Evolutionary conservation across 2,329 filamentous ascomycete genomes (phyloP).

Genomic region (Amauroascus verrucosus): DNA sequence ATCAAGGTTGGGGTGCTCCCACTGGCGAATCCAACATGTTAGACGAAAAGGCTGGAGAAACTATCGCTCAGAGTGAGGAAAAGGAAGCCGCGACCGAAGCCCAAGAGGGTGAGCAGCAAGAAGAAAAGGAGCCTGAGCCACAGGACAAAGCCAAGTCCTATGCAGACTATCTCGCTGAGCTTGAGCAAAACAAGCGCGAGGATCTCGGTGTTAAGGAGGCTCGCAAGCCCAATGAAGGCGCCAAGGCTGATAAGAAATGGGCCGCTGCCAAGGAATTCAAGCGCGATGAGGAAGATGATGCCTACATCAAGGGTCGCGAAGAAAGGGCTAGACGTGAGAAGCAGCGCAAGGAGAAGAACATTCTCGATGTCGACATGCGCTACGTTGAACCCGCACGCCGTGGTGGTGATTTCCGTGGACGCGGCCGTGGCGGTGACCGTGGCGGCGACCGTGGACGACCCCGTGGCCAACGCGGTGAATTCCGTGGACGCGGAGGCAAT

Average conservation of each 20-base stretch:
- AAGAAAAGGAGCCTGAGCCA: conserved; percentile 44
- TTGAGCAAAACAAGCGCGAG: conserved; percentile 64
- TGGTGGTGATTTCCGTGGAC: conserved; percentile 37
- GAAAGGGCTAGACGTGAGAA: conserved; percentile 76
- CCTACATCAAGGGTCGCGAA: conserved; percentile 60
- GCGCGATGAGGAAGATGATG: conserved; percentile 51
- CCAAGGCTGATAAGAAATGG: conserved; percentile 86
- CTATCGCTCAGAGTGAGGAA: conserved; percentile 75
- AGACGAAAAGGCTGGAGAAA: conserved; percentile 85
- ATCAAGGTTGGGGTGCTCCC: conserved; percentile 77
- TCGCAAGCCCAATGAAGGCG: conserved; percentile 87
- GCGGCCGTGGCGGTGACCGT: conserved; percentile 42
- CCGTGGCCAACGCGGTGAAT: conserved; percentile 32
- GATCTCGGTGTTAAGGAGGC: conserved; percentile 55
- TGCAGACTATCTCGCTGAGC: conserved; percentile 72
- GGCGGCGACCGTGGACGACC: conserved; percentile 25
- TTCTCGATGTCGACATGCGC: conserved; percentile 79
- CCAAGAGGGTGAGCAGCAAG: conserved; percentile 36
- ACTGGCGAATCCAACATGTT: conserved; percentile 75
- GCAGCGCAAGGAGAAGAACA: conserved; percentile 83
- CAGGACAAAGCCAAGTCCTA: conserved; percentile 89
- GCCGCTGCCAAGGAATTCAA: conserved; percentile 61
- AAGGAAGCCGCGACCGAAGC: conserved; percentile 50
- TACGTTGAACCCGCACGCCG: conserved; percentile 58
- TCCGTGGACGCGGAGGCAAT: conserved; percentile 31